These are phyloP conservation scores for Saitozyma sp. DNA, from an alignment of 768 basidiomycete species.

Conservation along the genomic window DNA sequence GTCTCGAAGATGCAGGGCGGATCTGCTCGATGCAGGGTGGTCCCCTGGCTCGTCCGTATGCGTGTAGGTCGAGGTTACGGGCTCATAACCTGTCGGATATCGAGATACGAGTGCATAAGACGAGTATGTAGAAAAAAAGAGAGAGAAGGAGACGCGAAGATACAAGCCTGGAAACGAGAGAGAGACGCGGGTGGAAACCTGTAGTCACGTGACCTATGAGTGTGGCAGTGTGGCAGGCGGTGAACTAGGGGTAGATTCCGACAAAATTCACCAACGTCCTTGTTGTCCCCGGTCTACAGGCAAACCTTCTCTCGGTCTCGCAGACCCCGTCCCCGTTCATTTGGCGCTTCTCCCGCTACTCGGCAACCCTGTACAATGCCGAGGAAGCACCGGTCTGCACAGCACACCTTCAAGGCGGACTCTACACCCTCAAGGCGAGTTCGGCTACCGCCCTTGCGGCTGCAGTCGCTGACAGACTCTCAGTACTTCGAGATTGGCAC, in stretches of 20 bases:
- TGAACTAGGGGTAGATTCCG: neutral
- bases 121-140: no score
- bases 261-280: neutral
- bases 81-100: no score
- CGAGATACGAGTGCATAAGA: no score
- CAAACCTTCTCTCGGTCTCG: conserved; percentile 1
- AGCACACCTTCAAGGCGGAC: neutral
- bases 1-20: no score
- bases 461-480: neutral
- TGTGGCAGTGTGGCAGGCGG: neutral
- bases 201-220: no score
- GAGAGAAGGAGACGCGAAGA: no score
- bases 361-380: neutral
- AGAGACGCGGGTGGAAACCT: no score
- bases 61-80: no score
- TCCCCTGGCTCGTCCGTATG: no score
- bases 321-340: neutral
- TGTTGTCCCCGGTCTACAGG: neutral
- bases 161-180: no score
- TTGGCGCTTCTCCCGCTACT: neutral
- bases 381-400: neutral
- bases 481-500: conserved; percentile 1
- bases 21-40: no score
- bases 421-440: conserved; percentile 1
- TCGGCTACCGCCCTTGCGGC: neutral